Evolutionary conservation across 495 filamentous ascomycete species (phyloP), one percentile per base, ranked within the genome.

Genomic region (Wilcoxina mikolae): DNA sequence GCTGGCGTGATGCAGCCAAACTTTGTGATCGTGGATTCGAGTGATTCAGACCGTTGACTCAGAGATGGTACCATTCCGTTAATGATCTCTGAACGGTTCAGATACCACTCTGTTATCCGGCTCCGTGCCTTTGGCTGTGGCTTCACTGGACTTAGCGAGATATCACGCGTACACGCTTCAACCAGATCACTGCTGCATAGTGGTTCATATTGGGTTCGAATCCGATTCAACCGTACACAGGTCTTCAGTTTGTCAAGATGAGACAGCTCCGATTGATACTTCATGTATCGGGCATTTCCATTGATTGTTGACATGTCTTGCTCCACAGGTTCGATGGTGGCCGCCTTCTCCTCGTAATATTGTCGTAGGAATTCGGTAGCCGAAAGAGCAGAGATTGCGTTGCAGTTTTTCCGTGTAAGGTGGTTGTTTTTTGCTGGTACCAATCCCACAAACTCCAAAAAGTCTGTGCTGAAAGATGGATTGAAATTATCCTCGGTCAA

Each of bases 1-100:
- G 86, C 80, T 0, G 90, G 90, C 0, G 90, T 96, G 49, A 94
- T 80, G 57, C 88, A 96, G 26, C 80, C 84, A 60, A 95, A 96
- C 64, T 88, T 83, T 56, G 82, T 79, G 45, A 95, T 79, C n/a
- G 77, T 80, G 1, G 78, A 76, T 58, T 86, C 78, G 71, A 94
- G 75, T 1, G 73, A 71, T 24, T 75, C 73, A 1, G 87, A 76
- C 3, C 88, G 80, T 61, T 88, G 74, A 24, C 82, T 75, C 3
- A 94, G 66, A 0, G 81, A 85, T 23, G 78, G 76, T 17, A 93
- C 79, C 71, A 93, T 83, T 4, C 77, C 76, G 25, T 73, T 74
- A 26, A 94, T 72, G n/a, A 78, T 68, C 27, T 77, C 74, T 0
- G 84, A 87, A 23, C 75, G 74, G 56, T 80, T 79, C 25, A 82